phyloP scores from a whole-genome alignment of 345 rosid species.

The Corymbia maculata region DNA sequence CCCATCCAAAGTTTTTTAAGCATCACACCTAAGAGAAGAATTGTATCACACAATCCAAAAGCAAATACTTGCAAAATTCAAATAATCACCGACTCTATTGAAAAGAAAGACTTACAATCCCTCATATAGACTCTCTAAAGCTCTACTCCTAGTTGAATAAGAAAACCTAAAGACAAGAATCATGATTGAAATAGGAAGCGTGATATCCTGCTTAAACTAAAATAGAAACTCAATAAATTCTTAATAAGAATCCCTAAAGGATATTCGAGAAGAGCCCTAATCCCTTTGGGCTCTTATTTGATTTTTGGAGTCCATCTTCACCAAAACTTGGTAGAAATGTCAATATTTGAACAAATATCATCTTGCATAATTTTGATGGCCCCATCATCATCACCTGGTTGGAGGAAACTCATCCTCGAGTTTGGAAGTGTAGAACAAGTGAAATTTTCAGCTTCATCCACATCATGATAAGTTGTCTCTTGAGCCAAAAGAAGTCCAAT shows the following conservation, averaged over 20 bases:
- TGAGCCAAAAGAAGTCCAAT: background rate
- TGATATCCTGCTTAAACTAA: background rate
- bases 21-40: background rate
- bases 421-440: background rate
- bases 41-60: background rate
- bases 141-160: background rate
- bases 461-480: background rate
- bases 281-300: background rate
- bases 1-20: background rate
- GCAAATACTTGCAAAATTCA: background rate
- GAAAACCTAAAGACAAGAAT: background rate
- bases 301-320: background rate
- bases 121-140: background rate
- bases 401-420: background rate
- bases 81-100: background rate
- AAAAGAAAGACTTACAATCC: background rate
- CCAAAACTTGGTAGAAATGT: background rate
- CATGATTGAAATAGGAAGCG: background rate
- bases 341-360: background rate
- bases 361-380: background rate
- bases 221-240: background rate
- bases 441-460: background rate
- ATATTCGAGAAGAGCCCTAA: background rate
- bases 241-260: background rate
- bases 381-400: background rate